Evolutionary conservation across 2,329 filamentous ascomycete genomes (phyloP).

Genomic region (Penicillium sp.): DNA sequence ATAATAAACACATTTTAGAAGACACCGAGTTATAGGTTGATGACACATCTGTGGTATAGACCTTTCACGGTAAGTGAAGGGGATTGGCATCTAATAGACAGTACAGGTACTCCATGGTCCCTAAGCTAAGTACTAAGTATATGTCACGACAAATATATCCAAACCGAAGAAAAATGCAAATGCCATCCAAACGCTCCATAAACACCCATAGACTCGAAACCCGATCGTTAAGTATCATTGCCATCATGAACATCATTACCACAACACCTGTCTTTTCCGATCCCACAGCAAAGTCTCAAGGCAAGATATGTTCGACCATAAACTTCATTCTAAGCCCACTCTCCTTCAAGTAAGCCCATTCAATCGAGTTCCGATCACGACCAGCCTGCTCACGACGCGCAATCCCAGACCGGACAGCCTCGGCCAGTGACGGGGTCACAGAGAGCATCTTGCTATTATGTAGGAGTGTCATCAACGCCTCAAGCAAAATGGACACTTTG

Average conservation of each 20-base stretch:
- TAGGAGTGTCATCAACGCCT: slow-evolving; percentile 60
- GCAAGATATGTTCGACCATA: slow-evolving; percentile 35
- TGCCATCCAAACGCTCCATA: neutral
- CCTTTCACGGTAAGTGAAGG: neutral
- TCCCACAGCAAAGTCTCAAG: neutral
- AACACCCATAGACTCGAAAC: neutral
- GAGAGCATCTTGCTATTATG: slow-evolving; percentile 34
- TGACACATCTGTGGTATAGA: neutral
- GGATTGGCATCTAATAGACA: neutral
- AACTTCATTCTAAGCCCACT: slow-evolving; percentile 41
- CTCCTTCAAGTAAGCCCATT: slow-evolving; percentile 41
- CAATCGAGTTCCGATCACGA: slow-evolving; percentile 33
- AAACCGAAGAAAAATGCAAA: neutral
- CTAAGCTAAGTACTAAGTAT: neutral
- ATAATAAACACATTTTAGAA: neutral
- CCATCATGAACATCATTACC: slow-evolving; percentile 7
- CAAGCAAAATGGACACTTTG: slow-evolving; percentile 67
- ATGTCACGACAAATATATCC: neutral
- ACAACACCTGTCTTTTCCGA: neutral
- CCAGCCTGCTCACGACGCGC: slow-evolving; percentile 45
- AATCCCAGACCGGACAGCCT: slow-evolving; percentile 54
- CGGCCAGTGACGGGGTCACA: slow-evolving; percentile 38
- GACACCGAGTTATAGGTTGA: neutral
- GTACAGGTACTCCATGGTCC: neutral
- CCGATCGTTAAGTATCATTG: slow-evolving; percentile 4